Base-by-base conservation (phyloP, 2,329 filamentous ascomycete genomes). In the Diplodia mutila region DNA sequence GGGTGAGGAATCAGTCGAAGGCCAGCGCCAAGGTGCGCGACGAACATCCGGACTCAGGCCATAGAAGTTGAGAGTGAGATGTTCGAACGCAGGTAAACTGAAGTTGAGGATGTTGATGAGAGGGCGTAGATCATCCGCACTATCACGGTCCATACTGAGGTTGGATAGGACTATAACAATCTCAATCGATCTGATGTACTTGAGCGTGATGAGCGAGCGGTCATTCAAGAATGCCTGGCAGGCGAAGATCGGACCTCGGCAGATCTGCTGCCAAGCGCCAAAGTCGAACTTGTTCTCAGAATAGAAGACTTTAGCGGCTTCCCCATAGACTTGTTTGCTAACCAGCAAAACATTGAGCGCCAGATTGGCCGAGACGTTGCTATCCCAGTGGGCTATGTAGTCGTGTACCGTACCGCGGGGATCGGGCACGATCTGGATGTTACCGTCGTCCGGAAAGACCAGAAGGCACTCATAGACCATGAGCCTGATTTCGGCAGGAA, bases 81-180 rank as follows among this genome's bases (percentile, higher is more conserved):
- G 37, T 4, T 18, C 37, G 16, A 42, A 18, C 6, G 14, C 37
- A 42, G 37, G 37, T 6, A 42, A 5, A 5, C 6, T 1, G 37
- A 0, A 6, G 1, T 39, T 39, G 4, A 42, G 37, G 14, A 6
- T 42, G 1, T 42, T 42, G 16, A 18, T 7, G 37, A 39, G 12
- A 7, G 37, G 16, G 16, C 4, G 14, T 1, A 14, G 37, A 18
- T 5, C 12, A 14, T 42, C 16, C 6, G 3, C 37, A 18, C 16
- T 42, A 12, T 6, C 6, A 18, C 5, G 4, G 1, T 18, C 2
- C 12, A 5, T 16, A 5, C 11, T 0, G 1, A 16, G 12, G 11
- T 11, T 3, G 37, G 12, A 4, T 1, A 42, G 12, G 16, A 2
- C 2, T 5, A 42, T 42, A 12, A 0, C 16, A 4, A 42, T 6